phyloP scores from a whole-genome alignment of 345 rosid genomes.

The Cochlearia excelsa region DNA sequence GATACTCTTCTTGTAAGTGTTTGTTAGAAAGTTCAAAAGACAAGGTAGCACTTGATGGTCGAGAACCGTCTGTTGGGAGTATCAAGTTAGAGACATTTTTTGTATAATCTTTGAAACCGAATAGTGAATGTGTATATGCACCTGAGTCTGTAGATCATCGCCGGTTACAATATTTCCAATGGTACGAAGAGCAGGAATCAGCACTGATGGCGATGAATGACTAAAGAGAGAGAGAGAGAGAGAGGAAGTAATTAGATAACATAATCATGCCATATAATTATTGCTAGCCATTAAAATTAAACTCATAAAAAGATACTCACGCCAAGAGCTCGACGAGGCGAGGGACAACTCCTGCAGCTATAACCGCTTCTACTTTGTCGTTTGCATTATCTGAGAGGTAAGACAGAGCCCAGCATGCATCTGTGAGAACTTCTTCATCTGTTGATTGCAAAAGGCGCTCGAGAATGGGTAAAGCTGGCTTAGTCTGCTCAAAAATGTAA shows the following conservation, averaged over 20 bases:
- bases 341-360: constrained; percentile 66
- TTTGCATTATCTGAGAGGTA: constrained; percentile 69
- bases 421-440: constrained; percentile 83
- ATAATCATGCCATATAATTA: not conserved
- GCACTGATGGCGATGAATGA: constrained; percentile 69
- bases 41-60: constrained; percentile 63
- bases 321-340: constrained; percentile 62
- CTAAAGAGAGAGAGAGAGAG: constrained; percentile 29
- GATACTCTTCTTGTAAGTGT: constrained; percentile 45
- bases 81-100: constrained; percentile 16
- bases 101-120: not conserved
- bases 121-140: constrained; percentile 23
- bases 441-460: constrained; percentile 59
- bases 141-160: constrained; percentile 80
- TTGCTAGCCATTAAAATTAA: not conserved
- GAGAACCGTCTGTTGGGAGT: constrained; percentile 50
- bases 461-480: constrained; percentile 73
- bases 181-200: constrained; percentile 84
- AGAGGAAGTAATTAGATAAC: constrained; percentile 22
- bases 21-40: constrained; percentile 54
- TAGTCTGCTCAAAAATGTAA: constrained; percentile 46
- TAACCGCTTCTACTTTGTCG: constrained; percentile 75
- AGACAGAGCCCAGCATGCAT: constrained; percentile 73
- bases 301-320: constrained; percentile 45
- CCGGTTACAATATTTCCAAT: constrained; percentile 90